Evolutionary conservation across 805 yeast genomes (phyloP).

Genomic region (Yamadazyma ubonensis): DNA sequence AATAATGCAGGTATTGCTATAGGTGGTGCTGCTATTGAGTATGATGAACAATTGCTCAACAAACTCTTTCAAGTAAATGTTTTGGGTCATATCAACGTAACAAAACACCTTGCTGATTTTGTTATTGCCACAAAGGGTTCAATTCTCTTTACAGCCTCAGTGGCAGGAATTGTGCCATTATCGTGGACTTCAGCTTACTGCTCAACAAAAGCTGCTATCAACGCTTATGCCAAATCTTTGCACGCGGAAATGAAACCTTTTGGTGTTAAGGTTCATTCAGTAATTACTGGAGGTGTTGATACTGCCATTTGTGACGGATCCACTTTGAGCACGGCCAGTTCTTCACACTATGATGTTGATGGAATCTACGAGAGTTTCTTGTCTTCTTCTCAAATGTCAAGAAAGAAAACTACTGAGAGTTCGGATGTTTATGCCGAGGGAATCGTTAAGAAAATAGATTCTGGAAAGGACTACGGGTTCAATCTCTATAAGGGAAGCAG

Average conservation of each 20-base stretch:
- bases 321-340: neutral
- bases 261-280: constrained; percentile 19
- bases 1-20: constrained; percentile 41
- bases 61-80: constrained; percentile 35
- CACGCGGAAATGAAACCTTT: constrained; percentile 19
- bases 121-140: constrained; percentile 34
- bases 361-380: constrained; percentile 19
- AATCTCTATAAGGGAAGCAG: constrained; percentile 28
- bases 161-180: constrained; percentile 28
- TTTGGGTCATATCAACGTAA: constrained; percentile 36
- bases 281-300: constrained; percentile 21
- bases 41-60: constrained; percentile 21
- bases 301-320: constrained; percentile 17
- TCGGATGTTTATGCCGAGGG: constrained; percentile 27
- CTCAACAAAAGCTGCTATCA: constrained; percentile 30
- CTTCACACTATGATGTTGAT: constrained; percentile 12
- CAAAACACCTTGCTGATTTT: constrained; percentile 30
- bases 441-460: constrained; percentile 20
- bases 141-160: constrained; percentile 38
- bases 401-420: constrained; percentile 18
- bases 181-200: constrained; percentile 35
- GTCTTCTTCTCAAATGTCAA: constrained; percentile 23
- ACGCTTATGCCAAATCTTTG: constrained; percentile 19
- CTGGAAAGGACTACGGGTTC: constrained; percentile 23
- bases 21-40: constrained; percentile 30